Conservation (phyloP, 768 basidiomycete genomes). For the Rhizopogon roseolus region DNA sequence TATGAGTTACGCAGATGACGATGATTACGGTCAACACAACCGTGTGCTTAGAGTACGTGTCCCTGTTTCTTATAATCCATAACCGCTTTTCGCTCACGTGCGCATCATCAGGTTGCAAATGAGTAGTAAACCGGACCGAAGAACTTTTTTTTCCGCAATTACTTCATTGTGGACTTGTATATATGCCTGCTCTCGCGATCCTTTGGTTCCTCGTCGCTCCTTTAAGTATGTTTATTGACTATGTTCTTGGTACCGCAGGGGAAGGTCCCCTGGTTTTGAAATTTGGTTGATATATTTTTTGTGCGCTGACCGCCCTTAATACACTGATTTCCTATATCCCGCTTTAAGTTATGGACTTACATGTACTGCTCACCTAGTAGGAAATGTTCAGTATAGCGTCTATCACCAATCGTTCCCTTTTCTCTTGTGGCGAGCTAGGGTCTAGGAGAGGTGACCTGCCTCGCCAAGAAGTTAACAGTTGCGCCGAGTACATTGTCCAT, state of each 20-base stretch:
- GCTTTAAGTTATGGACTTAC: neutral
- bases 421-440: no score
- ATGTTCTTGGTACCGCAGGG: neutral
- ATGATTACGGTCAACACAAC: constrained; percentile 22
- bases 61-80: neutral
- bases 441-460: no score
- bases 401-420: neutral
- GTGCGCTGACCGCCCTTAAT: neutral
- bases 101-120: neutral
- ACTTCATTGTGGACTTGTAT: neutral
- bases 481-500: no score
- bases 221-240: neutral
- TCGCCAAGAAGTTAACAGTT: no score
- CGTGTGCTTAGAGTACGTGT: constrained; percentile 25
- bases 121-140: neutral
- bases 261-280: neutral
- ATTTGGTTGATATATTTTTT: neutral
- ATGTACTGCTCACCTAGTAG: neutral
- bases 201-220: neutral
- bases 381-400: neutral
- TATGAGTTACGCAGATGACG: constrained; percentile 25
- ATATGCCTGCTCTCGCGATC: no score
- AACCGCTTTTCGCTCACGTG: neutral
- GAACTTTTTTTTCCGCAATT: neutral
- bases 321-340: neutral